Evolutionary conservation across 345 rosid genomes (phyloP), one percentile per base, ranked within the genome.

Genomic region (Theobroma cacao): DNA sequence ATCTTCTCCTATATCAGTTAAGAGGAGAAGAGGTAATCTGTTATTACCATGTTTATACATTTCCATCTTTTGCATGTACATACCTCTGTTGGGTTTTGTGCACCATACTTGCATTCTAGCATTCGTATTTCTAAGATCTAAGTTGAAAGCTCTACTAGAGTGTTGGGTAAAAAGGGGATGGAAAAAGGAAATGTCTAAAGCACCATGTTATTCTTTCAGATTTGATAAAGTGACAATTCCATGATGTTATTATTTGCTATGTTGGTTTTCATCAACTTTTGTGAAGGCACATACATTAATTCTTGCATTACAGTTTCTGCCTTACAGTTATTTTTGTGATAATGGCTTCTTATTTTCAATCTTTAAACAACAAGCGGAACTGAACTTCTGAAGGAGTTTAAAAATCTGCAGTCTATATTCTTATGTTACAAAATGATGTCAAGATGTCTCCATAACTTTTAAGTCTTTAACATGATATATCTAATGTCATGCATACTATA

Each of bases 1-100:
- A 93, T 88, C 96, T 93, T 87, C 85, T 92, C 31, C 79, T 95
- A 63, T 93, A 92, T 76, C 88, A 89, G 85, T 71, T 95, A 83
- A 91, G 90, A 82, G 88, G 90, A 85, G 90, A 83, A 89, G 82
- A 86, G 91, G 87, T 90, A 75, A 71, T 74, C 62, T 13, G 10
- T 67, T 36, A 41, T 36, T 66, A 55, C 47, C 41, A 7, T 74
- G 24, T 67, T 67, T 69, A 74, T 79, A 11, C 47, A 34, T 72
- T 45, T 60, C 13, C 38, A 72, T 59, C 26, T 30, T 47, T 61
- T 77, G 41, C 69, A 52, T 52, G 55, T 8, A 28, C 43, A 18
- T 72, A 31, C 41, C 17, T 56, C 22, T 10, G 7, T 18, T 52
- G 24, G 24, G 40, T 53, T 22, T 48, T 52, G 3, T 33, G 61